A percentile compares a stretch with the other conserved stretches of the same genome.
Evolutionary conservation across 225 moss, liverwort and hornwort genomes (phyloP).

Genomic region (Rhytidiadelphus loreus): DNA sequence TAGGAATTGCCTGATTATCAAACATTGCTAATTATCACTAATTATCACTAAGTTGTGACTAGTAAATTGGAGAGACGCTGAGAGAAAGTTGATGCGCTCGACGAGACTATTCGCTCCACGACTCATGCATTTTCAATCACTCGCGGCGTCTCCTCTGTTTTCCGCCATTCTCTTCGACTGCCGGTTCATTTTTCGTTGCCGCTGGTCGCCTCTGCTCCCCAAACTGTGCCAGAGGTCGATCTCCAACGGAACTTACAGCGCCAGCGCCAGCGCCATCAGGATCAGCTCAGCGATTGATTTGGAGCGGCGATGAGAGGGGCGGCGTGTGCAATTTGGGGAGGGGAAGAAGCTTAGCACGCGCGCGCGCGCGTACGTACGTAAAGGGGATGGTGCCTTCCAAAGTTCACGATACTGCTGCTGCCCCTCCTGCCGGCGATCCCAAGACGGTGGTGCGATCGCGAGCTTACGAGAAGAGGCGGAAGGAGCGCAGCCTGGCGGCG

Average conservation of each 20-base stretch:
- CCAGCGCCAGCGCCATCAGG: background rate
- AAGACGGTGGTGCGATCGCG: constrained; percentile 29
- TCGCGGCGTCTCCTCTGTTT: constrained; percentile 2
- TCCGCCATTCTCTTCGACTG: background rate
- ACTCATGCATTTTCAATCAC: constrained; percentile 9
- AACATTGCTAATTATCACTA: background rate
- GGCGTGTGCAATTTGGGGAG: background rate
- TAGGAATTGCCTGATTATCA: background rate
- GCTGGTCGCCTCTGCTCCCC: background rate
- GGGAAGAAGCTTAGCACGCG: background rate
- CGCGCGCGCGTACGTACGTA: background rate
- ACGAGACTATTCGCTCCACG: background rate
- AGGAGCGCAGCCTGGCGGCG: background rate
- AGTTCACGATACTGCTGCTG: background rate
- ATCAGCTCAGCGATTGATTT: background rate
- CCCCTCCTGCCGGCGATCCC: background rate
- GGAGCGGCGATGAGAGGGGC: background rate
- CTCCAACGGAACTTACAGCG: background rate
- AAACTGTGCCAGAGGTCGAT: background rate
- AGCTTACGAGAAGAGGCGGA: background rate
- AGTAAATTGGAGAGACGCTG: background rate
- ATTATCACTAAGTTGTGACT: background rate
- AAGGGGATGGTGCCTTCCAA: constrained; percentile 19
- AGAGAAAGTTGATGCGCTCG: background rate
- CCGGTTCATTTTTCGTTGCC: background rate